Base-by-base conservation (phyloP, 2,329 filamentous ascomycete genomes). In the Ophiostoma australiae region DNA sequence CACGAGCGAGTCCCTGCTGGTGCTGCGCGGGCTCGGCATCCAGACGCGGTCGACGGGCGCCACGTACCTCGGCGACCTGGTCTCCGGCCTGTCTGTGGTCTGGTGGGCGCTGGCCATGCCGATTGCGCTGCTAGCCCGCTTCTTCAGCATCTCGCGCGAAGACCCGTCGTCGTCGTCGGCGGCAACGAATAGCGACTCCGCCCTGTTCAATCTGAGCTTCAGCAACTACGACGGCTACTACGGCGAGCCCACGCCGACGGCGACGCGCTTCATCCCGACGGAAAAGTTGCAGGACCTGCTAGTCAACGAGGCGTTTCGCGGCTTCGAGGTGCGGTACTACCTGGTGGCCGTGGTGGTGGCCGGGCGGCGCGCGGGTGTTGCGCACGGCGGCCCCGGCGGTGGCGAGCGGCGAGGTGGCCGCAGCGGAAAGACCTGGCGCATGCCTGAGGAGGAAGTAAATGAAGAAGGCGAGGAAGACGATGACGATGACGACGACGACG, bases 221-320 rank as follows among this genome's bases (percentile, higher is more conserved):
- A 35, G 33, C 61, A 37, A 37, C 67, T 69, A 58, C 37, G 70
- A 69, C 63, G 70, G 63, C 33, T 71, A 70, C 68, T 73, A 69
- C 39, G 65, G 68, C 58, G 72, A 74, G 71, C 85, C 85, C 76
- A 55, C 58, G 17, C 63, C 74, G 44, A 71, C 73, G 20, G 58
- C 71, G 13, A 74, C 73, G 65, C 80, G 86, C 71, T 86, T 89
- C 79, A 98, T 99, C 72, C 94, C 95, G 0, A 97, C 94, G 0
- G 91, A 91, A 65, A 90, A 92, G 80, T 96, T 99, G 72, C 92
- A 92, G 78, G 95, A 99, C 78, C 90, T 99, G 71, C 88, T 97
- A 70, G 91, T 99, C 69, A 93, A 97, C 78, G 95, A 99, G 82
- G 95, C 94, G 3, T 98, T 98, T 80, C 88, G 88, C 71, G 94